phyloP scores from a whole-genome alignment of 2,329 filamentous ascomycete species.

The Trichophyton benhamiae region DNA sequence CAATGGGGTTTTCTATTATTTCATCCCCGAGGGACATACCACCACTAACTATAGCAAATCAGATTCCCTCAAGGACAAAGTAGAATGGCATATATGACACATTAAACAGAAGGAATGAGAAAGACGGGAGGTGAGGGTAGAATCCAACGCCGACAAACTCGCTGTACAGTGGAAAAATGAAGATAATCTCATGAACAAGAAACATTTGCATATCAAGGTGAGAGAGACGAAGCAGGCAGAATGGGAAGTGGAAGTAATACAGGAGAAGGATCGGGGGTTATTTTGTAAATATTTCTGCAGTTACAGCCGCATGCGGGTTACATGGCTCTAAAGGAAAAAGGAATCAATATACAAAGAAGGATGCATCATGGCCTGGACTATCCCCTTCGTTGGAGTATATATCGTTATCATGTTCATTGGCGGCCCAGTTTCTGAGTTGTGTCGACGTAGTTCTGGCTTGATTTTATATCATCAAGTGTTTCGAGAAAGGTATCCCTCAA shows the following conservation, averaged over 20 bases:
- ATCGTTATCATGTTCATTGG: not conserved
- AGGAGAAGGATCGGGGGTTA: not conserved
- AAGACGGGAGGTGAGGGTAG: not conserved
- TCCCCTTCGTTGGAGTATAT: not conserved
- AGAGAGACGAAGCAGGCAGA: not conserved
- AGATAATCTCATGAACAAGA: not conserved
- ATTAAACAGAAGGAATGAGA: not conserved
- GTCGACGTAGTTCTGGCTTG: not conserved
- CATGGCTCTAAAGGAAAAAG: not conserved
- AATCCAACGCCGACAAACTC: not conserved
- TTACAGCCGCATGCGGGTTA: not conserved
- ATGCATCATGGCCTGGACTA: not conserved
- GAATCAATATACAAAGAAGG: not conserved
- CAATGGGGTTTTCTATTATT: not conserved
- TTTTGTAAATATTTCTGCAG: not conserved
- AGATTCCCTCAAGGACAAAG: not conserved
- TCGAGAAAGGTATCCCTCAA: slow-evolving; percentile 64
- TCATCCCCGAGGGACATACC: not conserved
- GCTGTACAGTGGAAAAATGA: not conserved
- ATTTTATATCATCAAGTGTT: slow-evolving; percentile 41
- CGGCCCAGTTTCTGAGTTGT: not conserved
- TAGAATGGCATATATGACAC: not conserved
- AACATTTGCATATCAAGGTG: not conserved
- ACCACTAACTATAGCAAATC: not conserved
- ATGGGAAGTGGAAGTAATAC: not conserved